These are phyloP conservation scores for Erythrophleum fordii DNA, from an alignment of 306 rosid genomes.

Conservation along the genomic window DNA sequence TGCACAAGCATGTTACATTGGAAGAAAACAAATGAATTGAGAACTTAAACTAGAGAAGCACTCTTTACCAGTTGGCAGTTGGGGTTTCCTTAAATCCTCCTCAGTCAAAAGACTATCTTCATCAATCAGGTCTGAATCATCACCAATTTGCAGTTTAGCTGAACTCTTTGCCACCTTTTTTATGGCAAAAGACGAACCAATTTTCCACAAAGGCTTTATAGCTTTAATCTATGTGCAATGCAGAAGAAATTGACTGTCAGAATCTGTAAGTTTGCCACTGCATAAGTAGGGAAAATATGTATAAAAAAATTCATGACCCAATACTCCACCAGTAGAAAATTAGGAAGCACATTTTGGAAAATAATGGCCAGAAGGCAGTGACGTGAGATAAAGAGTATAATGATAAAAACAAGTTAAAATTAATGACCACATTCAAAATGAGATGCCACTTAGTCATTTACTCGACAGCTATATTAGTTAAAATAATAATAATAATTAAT, in stretches of 20 bases:
- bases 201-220: constrained; percentile 78
- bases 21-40: constrained; percentile 9
- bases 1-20: constrained; percentile 38
- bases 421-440: no score
- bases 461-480: no score
- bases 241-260: constrained; percentile 17
- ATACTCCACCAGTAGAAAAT: background rate
- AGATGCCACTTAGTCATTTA: no score
- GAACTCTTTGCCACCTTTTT: constrained; percentile 59
- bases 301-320: background rate
- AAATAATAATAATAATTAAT: no score
- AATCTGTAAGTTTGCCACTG: background rate
- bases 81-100: constrained; percentile 86
- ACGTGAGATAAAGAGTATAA: background rate
- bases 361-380: background rate
- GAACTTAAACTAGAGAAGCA: constrained; percentile 34
- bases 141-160: constrained; percentile 67
- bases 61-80: constrained; percentile 60
- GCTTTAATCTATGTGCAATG: constrained; percentile 62
- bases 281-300: constrained; percentile 10
- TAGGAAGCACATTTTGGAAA: background rate
- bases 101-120: constrained; percentile 90
- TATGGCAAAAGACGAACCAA: constrained; percentile 77
- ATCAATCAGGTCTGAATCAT: constrained; percentile 86
- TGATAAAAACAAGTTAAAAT: background rate